These are phyloP conservation scores for Teratosphaeria zuluensis DNA, from an alignment of 2,329 filamentous ascomycete genomes.

Conservation along the genomic window DNA sequence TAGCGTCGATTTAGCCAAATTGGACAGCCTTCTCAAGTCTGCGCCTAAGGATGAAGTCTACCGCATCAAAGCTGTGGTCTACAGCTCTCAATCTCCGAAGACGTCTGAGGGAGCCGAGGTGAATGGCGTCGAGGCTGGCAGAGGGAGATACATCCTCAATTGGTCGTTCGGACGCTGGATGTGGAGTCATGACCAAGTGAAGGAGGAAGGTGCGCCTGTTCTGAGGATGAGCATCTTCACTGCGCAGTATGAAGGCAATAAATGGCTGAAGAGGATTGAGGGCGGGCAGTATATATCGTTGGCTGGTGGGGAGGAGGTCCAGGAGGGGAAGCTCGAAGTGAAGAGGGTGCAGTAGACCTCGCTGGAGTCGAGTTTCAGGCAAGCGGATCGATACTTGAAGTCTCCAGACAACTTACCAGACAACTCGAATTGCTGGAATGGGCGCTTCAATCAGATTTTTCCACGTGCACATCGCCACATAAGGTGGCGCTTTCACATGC, in stretches of 20 bases:
- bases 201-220: slow-evolving; percentile 26
- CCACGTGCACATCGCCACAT: not conserved
- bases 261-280: slow-evolving; percentile 68
- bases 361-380: too few species aligned
- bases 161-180: slow-evolving; percentile 98
- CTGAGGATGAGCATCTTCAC: slow-evolving; percentile 68
- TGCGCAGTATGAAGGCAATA: slow-evolving; percentile 61
- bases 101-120: slow-evolving; percentile 25
- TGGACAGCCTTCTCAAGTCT: slow-evolving; percentile 56
- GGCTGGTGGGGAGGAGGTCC: slow-evolving; percentile 11
- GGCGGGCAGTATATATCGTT: slow-evolving; percentile 19
- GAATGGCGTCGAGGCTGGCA: slow-evolving; percentile 24
- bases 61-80: slow-evolving; percentile 71
- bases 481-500: not conserved
- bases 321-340: slow-evolving; percentile 45
- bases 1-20: slow-evolving; percentile 48
- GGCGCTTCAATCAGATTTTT: too few species aligned
- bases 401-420: not conserved
- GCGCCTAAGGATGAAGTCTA: slow-evolving; percentile 92
- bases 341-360: slow-evolving; percentile 25
- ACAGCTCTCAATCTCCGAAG: slow-evolving; percentile 33
- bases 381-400: not conserved
- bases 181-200: slow-evolving; percentile 53
- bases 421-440: too few species aligned
- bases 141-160: slow-evolving; percentile 74